Evolutionary conservation across 2,329 filamentous ascomycete genomes (phyloP).

Genomic region (Bipolaris sorokiniana): DNA sequence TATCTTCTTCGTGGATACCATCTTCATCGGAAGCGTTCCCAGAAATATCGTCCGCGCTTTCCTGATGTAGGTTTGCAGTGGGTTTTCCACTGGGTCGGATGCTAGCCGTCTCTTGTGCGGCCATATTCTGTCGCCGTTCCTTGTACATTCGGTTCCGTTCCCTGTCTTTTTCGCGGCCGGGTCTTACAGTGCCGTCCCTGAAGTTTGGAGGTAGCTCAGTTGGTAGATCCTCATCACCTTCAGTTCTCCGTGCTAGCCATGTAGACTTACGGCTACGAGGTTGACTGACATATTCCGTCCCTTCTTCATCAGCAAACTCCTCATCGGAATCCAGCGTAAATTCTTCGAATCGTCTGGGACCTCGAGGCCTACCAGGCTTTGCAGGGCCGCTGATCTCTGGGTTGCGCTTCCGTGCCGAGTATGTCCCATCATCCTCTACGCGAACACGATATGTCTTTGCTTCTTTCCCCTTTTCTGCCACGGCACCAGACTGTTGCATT

Average conservation of each 20-base stretch:
- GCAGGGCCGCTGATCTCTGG: slow-evolving; percentile 29
- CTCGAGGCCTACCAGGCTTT: slow-evolving; percentile 31
- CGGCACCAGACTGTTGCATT: slow-evolving; percentile 23
- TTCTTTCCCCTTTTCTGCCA: slow-evolving; percentile 38
- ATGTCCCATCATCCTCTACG: slow-evolving; percentile 52
- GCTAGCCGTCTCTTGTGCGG: slow-evolving; percentile 29
- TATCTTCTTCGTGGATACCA: slow-evolving; percentile 41
- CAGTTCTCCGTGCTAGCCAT: slow-evolving; percentile 52
- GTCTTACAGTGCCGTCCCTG: slow-evolving; percentile 44
- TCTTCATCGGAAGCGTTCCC: slow-evolving; percentile 36
- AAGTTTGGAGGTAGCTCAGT: slow-evolving; percentile 53
- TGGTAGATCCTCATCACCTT: slow-evolving; percentile 52
- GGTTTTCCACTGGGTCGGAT: slow-evolving; percentile 36
- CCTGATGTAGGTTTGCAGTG: slow-evolving; percentile 29
- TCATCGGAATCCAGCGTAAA: slow-evolving; percentile 55
- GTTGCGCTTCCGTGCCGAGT: slow-evolving; percentile 41
- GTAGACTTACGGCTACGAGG: slow-evolving; percentile 41
- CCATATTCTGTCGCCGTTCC: slow-evolving; percentile 37
- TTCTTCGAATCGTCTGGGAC: slow-evolving; percentile 51
- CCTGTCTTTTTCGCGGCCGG: slow-evolving; percentile 35
- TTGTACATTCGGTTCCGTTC: slow-evolving; percentile 31
- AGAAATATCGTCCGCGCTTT: slow-evolving; percentile 37
- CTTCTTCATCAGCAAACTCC: slow-evolving; percentile 42
- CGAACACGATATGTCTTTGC: slow-evolving; percentile 45
- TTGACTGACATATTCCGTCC: slow-evolving; percentile 21